Conservation (phyloP, 495 filamentous ascomycete species). For the Terfezia boudieri region DNA sequence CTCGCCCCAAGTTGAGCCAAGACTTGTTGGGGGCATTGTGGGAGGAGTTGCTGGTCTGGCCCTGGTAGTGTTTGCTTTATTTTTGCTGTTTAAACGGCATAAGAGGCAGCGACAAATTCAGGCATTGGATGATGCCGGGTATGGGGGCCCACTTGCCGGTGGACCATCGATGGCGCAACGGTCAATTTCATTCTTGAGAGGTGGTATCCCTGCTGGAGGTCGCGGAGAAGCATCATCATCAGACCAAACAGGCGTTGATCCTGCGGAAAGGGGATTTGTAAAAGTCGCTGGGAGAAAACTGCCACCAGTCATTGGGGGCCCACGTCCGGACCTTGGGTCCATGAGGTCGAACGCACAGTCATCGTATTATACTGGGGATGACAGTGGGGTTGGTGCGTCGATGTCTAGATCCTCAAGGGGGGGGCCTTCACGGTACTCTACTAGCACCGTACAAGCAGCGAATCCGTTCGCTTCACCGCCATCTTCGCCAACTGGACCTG, state of each 20-base stretch:
- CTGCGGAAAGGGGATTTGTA: slow-evolving; percentile 10
- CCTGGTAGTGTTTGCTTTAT: slow-evolving; percentile 12
- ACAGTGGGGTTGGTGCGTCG: slow-evolving; percentile 1
- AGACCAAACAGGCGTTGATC: slow-evolving; percentile 1
- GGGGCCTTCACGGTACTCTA: slow-evolving; percentile 15
- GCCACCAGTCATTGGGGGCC: slow-evolving; percentile 14
- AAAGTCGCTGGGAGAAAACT: slow-evolving; percentile 15
- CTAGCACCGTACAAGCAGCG: neutral
- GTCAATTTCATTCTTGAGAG: slow-evolving; percentile 1
- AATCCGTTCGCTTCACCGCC: neutral
- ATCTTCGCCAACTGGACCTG: slow-evolving; percentile 1
- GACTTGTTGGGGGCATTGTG: slow-evolving; percentile 15
- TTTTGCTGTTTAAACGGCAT: slow-evolving; percentile 12
- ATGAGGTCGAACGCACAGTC: slow-evolving; percentile 10
- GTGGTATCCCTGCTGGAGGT: neutral
- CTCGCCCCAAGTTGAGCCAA: slow-evolving; percentile 2
- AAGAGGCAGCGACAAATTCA: slow-evolving; percentile 4
- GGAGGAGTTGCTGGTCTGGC: slow-evolving; percentile 18
- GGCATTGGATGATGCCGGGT: slow-evolving; percentile 15
- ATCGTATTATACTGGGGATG: slow-evolving; percentile 12
- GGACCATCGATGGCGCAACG: slow-evolving; percentile 7
- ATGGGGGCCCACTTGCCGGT: slow-evolving; percentile 11
- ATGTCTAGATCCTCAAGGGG: slow-evolving; percentile 6
- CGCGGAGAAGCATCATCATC: slow-evolving; percentile 1
- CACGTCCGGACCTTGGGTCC: slow-evolving; percentile 10